These are phyloP conservation scores for Miscanthus lutarioriparius DNA, from an alignment of 176 grass and related monocot genomes.

Conservation along the genomic window DNA sequence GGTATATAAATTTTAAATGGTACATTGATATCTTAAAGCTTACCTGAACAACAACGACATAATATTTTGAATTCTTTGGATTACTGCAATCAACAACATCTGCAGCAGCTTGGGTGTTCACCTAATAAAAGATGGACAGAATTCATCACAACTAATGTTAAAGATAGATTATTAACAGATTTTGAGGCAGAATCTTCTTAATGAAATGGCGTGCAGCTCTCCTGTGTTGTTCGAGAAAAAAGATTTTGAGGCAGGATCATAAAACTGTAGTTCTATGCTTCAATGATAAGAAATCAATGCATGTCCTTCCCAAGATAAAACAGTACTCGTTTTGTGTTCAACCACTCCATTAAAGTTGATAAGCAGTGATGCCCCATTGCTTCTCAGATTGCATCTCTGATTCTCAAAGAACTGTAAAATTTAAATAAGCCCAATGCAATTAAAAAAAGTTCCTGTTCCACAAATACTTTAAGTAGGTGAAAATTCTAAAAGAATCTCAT, in stretches of 20 bases:
- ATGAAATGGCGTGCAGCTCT: neutral
- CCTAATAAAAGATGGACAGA: constrained; percentile 39
- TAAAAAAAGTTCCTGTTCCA: neutral
- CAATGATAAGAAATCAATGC: neutral
- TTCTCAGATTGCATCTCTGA: neutral
- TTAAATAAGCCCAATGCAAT: neutral
- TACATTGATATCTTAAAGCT: constrained; percentile 24
- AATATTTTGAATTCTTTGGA: constrained; percentile 97
- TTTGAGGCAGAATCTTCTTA: neutral
- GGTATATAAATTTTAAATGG: constrained; percentile 1
- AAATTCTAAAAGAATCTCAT: neutral
- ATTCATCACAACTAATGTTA: constrained; percentile 15
- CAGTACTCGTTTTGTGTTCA: neutral
- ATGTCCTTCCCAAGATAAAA: neutral
- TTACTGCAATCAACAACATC: constrained; percentile 79
- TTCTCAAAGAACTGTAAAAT: neutral
- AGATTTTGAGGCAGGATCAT: neutral
- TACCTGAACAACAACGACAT: constrained; percentile 93
- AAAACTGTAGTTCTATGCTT: neutral
- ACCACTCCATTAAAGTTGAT: neutral
- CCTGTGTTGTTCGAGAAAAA: neutral
- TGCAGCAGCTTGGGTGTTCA: constrained; percentile 75
- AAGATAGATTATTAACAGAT: neutral
- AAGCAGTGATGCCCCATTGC: neutral
- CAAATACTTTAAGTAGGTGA: neutral